These are phyloP conservation scores for Kwoniella europaea DNA, from an alignment of 768 basidiomycete species.

Conservation along the genomic window DNA sequence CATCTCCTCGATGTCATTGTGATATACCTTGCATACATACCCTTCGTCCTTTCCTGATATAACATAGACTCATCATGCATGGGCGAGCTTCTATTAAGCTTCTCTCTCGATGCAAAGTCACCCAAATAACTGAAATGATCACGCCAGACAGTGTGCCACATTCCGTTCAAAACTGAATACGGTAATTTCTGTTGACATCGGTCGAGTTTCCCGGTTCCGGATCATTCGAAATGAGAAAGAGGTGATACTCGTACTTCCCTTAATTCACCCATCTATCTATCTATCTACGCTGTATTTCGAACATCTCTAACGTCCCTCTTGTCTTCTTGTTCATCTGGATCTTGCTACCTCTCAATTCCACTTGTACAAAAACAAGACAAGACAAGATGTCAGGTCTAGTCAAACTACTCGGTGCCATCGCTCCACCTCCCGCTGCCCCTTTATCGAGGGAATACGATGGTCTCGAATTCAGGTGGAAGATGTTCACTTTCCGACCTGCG, in stretches of 20 bases:
- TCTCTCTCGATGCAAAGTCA: too few relatives aligned
- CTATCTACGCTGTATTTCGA: not conserved
- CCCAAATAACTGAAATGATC: too few relatives aligned
- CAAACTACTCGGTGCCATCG: conserved; percentile 57
- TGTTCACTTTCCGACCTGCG: conserved; percentile 82
- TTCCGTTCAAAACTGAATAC: not conserved
- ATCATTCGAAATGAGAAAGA: not conserved
- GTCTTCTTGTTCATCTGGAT: conserved; percentile 1
- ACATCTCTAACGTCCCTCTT: not conserved
- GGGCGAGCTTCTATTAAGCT: too few relatives aligned
- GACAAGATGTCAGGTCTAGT: conserved; percentile 36
- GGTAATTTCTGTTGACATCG: conserved; percentile 3
- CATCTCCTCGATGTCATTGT: not conserved
- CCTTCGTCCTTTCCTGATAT: too few relatives aligned
- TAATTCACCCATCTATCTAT: conserved; percentile 6
- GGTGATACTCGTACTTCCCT: not conserved
- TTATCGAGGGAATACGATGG: conserved; percentile 72
- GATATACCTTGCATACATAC: conserved; percentile 8
- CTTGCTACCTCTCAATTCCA: not conserved
- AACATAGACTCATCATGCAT: too few relatives aligned
- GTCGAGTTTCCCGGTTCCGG: conserved; percentile 17
- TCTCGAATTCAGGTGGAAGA: conserved; percentile 72
- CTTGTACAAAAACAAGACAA: not conserved
- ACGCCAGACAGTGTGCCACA: not conserved
- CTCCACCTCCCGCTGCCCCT: conserved; percentile 65